A percentile compares a stretch with the other conserved stretches of the same genome.
Evolutionary conservation across 208 protist genomes (phyloP).

Genomic region (Crithidia bombi): DNA sequence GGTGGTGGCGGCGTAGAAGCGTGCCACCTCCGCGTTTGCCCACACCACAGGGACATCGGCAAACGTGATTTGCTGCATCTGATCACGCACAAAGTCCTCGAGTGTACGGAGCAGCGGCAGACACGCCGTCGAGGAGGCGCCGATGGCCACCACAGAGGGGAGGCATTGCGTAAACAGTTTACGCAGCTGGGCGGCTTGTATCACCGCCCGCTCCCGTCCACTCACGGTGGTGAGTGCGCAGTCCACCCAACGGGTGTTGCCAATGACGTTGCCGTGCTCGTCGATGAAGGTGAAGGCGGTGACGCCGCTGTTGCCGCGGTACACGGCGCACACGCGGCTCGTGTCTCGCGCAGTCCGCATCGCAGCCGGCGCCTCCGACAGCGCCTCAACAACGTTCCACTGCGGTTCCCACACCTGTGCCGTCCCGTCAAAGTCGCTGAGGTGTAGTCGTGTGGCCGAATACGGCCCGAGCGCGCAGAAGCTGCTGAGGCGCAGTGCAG

Average conservation of each 20-base stretch:
- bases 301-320: slow-evolving; percentile 68
- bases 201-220: slow-evolving; percentile 49
- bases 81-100: slow-evolving; percentile 66
- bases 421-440: slow-evolving; percentile 58
- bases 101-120: slow-evolving; percentile 65
- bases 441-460: slow-evolving; percentile 55
- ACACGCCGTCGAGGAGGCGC: slow-evolving; percentile 48
- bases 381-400: slow-evolving; percentile 88
- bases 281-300: slow-evolving; percentile 80
- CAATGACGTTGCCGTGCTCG: slow-evolving; percentile 71
- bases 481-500: slow-evolving; percentile 54
- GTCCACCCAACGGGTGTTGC: slow-evolving; percentile 73
- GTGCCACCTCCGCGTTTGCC: slow-evolving; percentile 71
- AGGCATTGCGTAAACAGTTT: slow-evolving; percentile 61
- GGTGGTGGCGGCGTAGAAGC: slow-evolving; percentile 57
- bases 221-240: slow-evolving; percentile 58
- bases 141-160: slow-evolving; percentile 77
- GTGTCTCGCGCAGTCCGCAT: slow-evolving; percentile 11
- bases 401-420: slow-evolving; percentile 72
- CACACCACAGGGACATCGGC: slow-evolving; percentile 74
- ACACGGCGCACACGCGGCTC: slow-evolving; percentile 78
- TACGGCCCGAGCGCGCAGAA: slow-evolving; percentile 77
- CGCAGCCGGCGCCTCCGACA: slow-evolving; percentile 25
- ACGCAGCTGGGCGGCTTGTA: slow-evolving; percentile 67
- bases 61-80: slow-evolving; percentile 40